These are phyloP conservation scores for Yamadazyma akitaensis DNA, from an alignment of 805 yeast genomes.

Conservation along the genomic window DNA sequence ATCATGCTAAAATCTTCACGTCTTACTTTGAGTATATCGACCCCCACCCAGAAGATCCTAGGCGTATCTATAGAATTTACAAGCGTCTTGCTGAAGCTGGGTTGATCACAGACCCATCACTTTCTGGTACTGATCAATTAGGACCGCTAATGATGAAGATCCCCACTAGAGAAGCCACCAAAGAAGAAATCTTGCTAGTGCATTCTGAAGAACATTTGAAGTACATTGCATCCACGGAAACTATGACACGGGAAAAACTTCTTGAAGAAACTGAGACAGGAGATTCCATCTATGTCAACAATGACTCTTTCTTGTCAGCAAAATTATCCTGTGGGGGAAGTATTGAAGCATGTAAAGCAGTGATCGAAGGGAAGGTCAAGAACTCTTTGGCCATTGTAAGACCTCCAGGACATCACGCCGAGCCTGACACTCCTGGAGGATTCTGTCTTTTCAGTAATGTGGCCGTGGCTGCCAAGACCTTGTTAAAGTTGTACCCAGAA, in stretches of 20 bases:
- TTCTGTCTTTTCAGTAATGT: constrained; percentile 95
- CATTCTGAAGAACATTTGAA: constrained; percentile 80
- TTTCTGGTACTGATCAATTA: constrained; percentile 69
- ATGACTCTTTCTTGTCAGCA: constrained; percentile 84
- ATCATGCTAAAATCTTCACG: constrained; percentile 91
- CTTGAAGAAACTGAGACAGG: constrained; percentile 84
- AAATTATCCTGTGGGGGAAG: constrained; percentile 95
- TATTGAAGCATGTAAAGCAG: constrained; percentile 94
- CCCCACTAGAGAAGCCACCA: constrained; percentile 85
- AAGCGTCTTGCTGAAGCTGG: constrained; percentile 94
- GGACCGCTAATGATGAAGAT: constrained; percentile 87
- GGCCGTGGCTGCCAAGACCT: constrained; percentile 91
- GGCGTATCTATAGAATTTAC: constrained; percentile 91
- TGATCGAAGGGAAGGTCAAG: constrained; percentile 86
- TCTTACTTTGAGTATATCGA: constrained; percentile 92
- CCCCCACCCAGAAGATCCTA: constrained; percentile 98
- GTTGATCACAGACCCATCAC: constrained; percentile 70
- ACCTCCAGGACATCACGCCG: constrained; percentile 99
- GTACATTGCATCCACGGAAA: constrained; percentile 69
- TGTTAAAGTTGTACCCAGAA: constrained; percentile 81
- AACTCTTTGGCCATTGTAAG: constrained; percentile 93
- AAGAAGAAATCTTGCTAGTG: constrained; percentile 81
- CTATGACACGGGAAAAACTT: constrained; percentile 73
- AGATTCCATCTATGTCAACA: constrained; percentile 92
- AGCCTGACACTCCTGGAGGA: constrained; percentile 96